Conservation (phyloP, 805 yeast species). For the Cyberlindnera euphorbiiphila region DNA sequence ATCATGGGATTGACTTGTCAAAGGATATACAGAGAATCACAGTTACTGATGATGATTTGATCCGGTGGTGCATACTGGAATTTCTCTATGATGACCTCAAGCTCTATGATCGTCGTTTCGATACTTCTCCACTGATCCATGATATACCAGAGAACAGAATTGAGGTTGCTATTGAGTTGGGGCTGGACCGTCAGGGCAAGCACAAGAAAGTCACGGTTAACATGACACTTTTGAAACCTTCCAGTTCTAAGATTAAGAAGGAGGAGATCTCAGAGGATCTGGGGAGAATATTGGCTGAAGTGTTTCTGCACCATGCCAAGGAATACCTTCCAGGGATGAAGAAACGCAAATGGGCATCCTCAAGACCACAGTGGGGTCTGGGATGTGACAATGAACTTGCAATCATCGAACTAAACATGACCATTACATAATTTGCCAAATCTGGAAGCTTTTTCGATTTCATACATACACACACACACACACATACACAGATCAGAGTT, state of each 20-base stretch:
- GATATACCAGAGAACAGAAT: constrained; percentile 13
- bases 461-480: too few species aligned
- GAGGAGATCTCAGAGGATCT: constrained; percentile 8
- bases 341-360: constrained; percentile 12
- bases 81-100: constrained; percentile 17
- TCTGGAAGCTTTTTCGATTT: too few species aligned
- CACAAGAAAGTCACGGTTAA: constrained; percentile 4
- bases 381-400: constrained; percentile 22
- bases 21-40: constrained; percentile 3
- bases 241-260: constrained; percentile 12
- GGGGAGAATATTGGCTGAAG: constrained; percentile 14
- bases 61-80: constrained; percentile 18
- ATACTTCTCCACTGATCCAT: constrained; percentile 8
- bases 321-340: not conserved
- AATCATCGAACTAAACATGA: constrained; percentile 13
- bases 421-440: constrained; percentile 6
- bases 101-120: constrained; percentile 16
- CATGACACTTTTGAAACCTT: constrained; percentile 16
- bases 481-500: too few species aligned
- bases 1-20: constrained; percentile 2
- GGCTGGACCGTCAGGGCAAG: not conserved
- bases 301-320: constrained; percentile 9
- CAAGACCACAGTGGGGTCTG: constrained; percentile 24
- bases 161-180: constrained; percentile 9
- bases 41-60: constrained; percentile 11